These are phyloP conservation scores for Kluyveromyces dobzhanskii DNA, from an alignment of 805 yeast genomes.

Conservation along the genomic window DNA sequence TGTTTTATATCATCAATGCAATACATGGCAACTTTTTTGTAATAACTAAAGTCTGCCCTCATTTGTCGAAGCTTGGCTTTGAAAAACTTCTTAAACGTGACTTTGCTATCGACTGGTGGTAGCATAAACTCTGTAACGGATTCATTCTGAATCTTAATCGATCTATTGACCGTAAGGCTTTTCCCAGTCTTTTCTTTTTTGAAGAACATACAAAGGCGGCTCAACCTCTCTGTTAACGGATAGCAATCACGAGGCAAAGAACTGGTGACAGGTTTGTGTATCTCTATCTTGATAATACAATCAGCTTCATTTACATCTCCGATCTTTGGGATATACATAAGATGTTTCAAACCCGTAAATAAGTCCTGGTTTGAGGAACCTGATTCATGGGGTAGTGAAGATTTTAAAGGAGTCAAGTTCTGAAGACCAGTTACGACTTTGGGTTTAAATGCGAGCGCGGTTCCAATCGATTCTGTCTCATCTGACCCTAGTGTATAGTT, in stretches of 20 bases:
- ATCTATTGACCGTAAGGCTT: background rate
- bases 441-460: background rate
- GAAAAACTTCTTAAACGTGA: constrained; percentile 15
- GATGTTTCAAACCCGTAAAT: background rate
- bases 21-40: constrained; percentile 14
- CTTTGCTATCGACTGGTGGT: constrained; percentile 7
- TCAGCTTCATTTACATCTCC: background rate
- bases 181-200: background rate
- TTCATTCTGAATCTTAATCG: background rate
- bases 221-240: background rate
- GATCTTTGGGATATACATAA: background rate
- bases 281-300: constrained; percentile 1
- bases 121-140: background rate
- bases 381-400: background rate
- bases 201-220: background rate
- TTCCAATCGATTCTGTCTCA: background rate
- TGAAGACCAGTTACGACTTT: background rate
- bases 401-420: background rate
- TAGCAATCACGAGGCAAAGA: background rate
- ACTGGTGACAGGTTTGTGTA: background rate
- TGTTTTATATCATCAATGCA: constrained; percentile 16
- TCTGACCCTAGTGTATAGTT: background rate
- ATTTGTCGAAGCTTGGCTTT: constrained; percentile 13
- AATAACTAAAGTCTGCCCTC: constrained; percentile 13
- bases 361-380: background rate